Conservation (phyloP, 768 basidiomycete species). For the Auriscalpium orientale region DNA sequence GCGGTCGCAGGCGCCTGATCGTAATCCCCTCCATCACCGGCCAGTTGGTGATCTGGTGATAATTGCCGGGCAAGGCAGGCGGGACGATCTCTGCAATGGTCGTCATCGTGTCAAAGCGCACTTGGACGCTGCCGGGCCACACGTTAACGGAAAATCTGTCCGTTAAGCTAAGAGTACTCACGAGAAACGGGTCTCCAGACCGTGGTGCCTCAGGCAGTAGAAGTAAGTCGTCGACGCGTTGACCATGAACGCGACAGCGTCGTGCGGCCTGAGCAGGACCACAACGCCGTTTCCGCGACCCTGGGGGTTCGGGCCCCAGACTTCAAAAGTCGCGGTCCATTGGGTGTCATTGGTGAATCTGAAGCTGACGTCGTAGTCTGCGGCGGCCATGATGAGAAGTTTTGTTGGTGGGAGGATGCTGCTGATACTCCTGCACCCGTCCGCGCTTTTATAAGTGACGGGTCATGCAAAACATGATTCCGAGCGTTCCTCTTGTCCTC, state of each 20-base stretch:
- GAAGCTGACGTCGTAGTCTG: constrained; percentile 45
- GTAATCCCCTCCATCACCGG: constrained; percentile 3
- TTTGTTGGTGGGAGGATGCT: too few relatives aligned
- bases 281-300: constrained; percentile 22
- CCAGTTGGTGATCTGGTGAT: constrained; percentile 4
- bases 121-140: constrained; percentile 3
- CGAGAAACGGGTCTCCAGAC: constrained; percentile 36
- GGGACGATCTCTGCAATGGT: constrained; percentile 11
- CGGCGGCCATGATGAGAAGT: background rate
- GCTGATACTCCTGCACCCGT: constrained; percentile 28
- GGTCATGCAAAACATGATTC: background rate
- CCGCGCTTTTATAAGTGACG: constrained; percentile 23
- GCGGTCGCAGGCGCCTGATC: constrained; percentile 7
- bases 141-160: background rate
- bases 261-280: constrained; percentile 30
- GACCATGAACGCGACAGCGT: constrained; percentile 39
- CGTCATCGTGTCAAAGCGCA: constrained; percentile 1
- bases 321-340: constrained; percentile 32
- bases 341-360: constrained; percentile 43
- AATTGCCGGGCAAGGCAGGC: constrained; percentile 4
- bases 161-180: constrained; percentile 23
- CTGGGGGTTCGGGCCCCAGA: constrained; percentile 18
- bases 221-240: constrained; percentile 41
- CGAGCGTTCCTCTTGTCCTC: background rate
- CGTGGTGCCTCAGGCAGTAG: constrained; percentile 36